Percentiles rank a stretch among this genome's conserved stretches.
phyloP scores from a whole-genome alignment of 2,329 filamentous ascomycete species.

The Magnaporthiopsis rhizophila region DNA sequence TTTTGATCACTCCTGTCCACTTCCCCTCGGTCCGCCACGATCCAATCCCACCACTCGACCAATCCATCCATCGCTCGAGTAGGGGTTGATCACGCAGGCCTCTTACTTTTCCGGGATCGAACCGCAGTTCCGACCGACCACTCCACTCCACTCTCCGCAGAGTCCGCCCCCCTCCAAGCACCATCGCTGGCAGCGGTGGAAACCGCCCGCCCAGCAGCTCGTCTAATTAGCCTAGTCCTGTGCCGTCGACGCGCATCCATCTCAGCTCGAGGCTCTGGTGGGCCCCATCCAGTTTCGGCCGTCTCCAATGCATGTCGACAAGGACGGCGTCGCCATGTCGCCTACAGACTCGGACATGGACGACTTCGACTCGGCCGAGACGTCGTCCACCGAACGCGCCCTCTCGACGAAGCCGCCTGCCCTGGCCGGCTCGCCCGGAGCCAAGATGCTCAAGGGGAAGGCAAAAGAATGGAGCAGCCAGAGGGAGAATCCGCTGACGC shows the following conservation, averaged over 20 bases:
- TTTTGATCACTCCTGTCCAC: neutral
- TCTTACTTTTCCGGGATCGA: neutral
- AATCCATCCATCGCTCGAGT: no score
- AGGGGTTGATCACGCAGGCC: neutral
- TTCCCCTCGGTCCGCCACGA: neutral
- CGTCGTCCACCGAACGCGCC: slow-evolving; percentile 2
- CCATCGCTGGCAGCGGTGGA: neutral
- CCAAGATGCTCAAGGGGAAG: slow-evolving; percentile 47
- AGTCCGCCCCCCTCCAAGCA: neutral
- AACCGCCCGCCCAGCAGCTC: slow-evolving; percentile 6
- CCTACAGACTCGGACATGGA: neutral
- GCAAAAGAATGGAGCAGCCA: slow-evolving; percentile 60
- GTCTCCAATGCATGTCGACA: slow-evolving; percentile 4
- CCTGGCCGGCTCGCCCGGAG: slow-evolving; percentile 17
- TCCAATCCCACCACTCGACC: neutral
- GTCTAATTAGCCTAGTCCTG: neutral
- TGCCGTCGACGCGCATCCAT: neutral
- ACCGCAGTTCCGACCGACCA: neutral
- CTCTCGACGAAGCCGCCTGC: slow-evolving; percentile 10
- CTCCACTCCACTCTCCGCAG: neutral
- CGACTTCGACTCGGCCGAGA: slow-evolving; percentile 3
- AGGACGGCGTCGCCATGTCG: slow-evolving; percentile 8
- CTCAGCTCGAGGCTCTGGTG: neutral
- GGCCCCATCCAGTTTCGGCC: no score
- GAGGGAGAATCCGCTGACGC: slow-evolving; percentile 49